These are phyloP conservation scores for Dicorynia guianensis DNA, from an alignment of 306 rosid species.

Conservation along the genomic window DNA sequence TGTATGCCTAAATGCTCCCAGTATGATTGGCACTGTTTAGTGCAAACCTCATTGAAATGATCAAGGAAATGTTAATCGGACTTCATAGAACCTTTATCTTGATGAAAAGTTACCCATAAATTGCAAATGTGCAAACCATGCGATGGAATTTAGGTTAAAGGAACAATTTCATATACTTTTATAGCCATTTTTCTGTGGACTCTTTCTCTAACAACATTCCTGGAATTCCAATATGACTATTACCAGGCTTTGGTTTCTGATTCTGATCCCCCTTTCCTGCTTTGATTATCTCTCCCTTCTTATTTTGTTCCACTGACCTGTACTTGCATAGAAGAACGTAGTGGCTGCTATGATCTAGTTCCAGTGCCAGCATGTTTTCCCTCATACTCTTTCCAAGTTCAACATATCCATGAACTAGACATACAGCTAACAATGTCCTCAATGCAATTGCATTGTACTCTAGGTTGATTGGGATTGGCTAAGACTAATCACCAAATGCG, in stretches of 20 bases:
- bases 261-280: slow-evolving; percentile 56
- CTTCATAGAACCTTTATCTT: not conserved
- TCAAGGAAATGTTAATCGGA: not conserved
- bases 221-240: slow-evolving; percentile 55
- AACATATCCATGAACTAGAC: slow-evolving; percentile 62
- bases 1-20: not conserved
- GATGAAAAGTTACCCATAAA: too few species aligned
- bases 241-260: slow-evolving; percentile 64
- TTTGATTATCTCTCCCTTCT: slow-evolving; percentile 55
- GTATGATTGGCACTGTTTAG: not conserved
- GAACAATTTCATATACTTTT: not conserved
- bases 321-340: slow-evolving; percentile 80
- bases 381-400: slow-evolving; percentile 72
- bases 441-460: slow-evolving; percentile 74
- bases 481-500: too few species aligned
- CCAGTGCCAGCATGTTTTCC: slow-evolving; percentile 60
- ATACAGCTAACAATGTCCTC: slow-evolving; percentile 77
- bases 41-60: not conserved
- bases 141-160: too few species aligned
- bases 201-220: not conserved
- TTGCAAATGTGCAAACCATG: not conserved
- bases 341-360: slow-evolving; percentile 75
- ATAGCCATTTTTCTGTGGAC: not conserved
- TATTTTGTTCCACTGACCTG: slow-evolving; percentile 70
- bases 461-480: too few species aligned